phyloP scores from a whole-genome alignment of 1,284 basidiomycete species.

The Trichosporon ovoides region DNA sequence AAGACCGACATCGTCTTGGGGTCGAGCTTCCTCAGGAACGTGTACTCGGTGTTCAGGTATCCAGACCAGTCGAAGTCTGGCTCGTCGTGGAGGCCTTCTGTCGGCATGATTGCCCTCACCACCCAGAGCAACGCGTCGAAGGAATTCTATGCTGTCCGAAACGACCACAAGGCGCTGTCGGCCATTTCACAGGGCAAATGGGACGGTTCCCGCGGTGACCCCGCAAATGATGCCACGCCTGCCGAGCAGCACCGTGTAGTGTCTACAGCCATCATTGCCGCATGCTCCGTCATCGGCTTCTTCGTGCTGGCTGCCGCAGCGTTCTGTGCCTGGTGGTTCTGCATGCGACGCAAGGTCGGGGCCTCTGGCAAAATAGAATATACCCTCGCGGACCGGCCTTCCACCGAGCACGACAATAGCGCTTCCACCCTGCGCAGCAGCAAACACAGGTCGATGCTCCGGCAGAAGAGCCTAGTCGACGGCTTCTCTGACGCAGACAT shows the following conservation, averaged over 20 bases:
- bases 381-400: constrained; percentile 9
- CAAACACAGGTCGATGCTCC: constrained; percentile 38
- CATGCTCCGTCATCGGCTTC: constrained; percentile 39
- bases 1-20: constrained; percentile 39
- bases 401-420: constrained; percentile 19
- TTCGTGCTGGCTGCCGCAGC: constrained; percentile 38
- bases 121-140: constrained; percentile 38
- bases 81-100: constrained; percentile 40
- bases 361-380: constrained; percentile 34
- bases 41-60: constrained; percentile 47
- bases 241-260: constrained; percentile 23
- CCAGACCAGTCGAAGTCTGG: constrained; percentile 31
- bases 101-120: constrained; percentile 42
- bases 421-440: constrained; percentile 28
- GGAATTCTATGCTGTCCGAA: constrained; percentile 47
- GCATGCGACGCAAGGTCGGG: constrained; percentile 43
- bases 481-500: constrained; percentile 44
- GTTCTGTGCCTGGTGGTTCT: constrained; percentile 48
- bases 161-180: constrained; percentile 32
- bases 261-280: constrained; percentile 38
- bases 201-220: background rate
- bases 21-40: constrained; percentile 46
- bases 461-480: constrained; percentile 47
- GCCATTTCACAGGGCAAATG: constrained; percentile 24
- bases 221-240: background rate